Evolutionary conservation across 2,329 filamentous ascomycete species (phyloP).

Genomic region (Penicillium italicum): DNA sequence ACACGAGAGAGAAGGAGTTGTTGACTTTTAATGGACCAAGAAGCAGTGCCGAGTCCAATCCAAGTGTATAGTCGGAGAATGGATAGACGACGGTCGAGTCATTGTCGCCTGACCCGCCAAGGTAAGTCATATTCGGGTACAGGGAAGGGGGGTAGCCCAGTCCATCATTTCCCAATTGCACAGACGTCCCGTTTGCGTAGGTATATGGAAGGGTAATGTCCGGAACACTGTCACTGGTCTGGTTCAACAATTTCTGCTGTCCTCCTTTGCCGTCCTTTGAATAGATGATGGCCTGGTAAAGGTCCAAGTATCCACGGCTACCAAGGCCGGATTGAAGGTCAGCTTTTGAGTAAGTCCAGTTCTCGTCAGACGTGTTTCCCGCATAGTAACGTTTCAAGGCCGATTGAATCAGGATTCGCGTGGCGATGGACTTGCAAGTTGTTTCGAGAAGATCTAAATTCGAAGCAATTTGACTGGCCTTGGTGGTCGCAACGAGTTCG

Average conservation of each 20-base stretch:
- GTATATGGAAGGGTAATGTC: conserved; percentile 57
- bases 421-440: conserved; percentile 67
- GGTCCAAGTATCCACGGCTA: conserved; percentile 52
- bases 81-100: conserved; percentile 39
- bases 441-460: conserved; percentile 77
- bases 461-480: conserved; percentile 74
- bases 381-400: conserved; percentile 51
- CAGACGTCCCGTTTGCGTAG: conserved; percentile 54
- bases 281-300: conserved; percentile 70
- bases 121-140: conserved; percentile 75
- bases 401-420: conserved; percentile 54
- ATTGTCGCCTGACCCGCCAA: conserved; percentile 22
- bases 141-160: conserved; percentile 68
- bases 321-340: conserved; percentile 69
- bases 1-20: conserved; percentile 69
- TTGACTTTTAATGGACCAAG: conserved; percentile 74
- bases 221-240: conserved; percentile 53
- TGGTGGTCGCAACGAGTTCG: conserved; percentile 76
- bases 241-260: conserved; percentile 58
- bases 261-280: conserved; percentile 62
- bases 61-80: conserved; percentile 42
- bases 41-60: conserved; percentile 58
- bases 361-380: conserved; percentile 51
- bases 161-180: conserved; percentile 59
- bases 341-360: conserved; percentile 59